Evolutionary conservation across 2,329 filamentous ascomycete species (phyloP).

Genomic region (Fusarium succisae): DNA sequence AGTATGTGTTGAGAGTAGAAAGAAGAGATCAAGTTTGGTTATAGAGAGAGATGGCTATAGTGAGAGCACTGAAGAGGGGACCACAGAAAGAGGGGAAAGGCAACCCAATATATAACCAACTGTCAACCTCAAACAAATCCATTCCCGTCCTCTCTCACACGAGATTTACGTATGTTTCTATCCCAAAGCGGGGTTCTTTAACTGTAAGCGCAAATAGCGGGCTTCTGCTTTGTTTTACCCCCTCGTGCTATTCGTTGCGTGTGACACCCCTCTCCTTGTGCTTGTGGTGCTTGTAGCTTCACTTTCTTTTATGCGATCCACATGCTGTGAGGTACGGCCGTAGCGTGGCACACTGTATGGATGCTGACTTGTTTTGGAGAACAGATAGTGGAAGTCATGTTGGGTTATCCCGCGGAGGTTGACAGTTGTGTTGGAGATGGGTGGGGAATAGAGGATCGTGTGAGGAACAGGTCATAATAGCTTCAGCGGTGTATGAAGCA

Average conservation of each 20-base stretch:
- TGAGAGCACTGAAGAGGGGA: background rate
- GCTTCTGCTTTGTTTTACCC: constrained; percentile 34
- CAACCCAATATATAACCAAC: constrained; percentile 6
- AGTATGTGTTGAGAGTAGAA: background rate
- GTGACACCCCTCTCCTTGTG: constrained; percentile 12
- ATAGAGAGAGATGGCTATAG: background rate
- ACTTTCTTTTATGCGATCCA: constrained; percentile 5
- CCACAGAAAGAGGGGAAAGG: background rate
- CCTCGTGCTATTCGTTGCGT: constrained; percentile 34
- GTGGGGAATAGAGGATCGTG: constrained; percentile 22
- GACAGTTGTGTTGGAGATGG: background rate
- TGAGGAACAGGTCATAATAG: constrained; percentile 33
- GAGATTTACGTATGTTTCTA: constrained; percentile 26
- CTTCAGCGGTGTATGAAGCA: constrained; percentile 17
- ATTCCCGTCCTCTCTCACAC: constrained; percentile 8
- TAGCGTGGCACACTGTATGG: background rate
- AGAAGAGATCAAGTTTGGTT: background rate
- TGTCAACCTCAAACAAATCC: constrained; percentile 12
- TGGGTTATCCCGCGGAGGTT: background rate
- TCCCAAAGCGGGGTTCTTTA: constrained; percentile 29
- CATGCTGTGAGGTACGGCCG: background rate
- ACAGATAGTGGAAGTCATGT: background rate
- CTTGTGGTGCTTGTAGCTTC: background rate
- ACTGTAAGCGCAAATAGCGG: constrained; percentile 26
- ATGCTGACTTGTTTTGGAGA: background rate